Evolutionary conservation across 140 eudicot species (phyloP), one percentile per base, ranked within the genome.

Genomic region (Stevia rebaudiana): DNA sequence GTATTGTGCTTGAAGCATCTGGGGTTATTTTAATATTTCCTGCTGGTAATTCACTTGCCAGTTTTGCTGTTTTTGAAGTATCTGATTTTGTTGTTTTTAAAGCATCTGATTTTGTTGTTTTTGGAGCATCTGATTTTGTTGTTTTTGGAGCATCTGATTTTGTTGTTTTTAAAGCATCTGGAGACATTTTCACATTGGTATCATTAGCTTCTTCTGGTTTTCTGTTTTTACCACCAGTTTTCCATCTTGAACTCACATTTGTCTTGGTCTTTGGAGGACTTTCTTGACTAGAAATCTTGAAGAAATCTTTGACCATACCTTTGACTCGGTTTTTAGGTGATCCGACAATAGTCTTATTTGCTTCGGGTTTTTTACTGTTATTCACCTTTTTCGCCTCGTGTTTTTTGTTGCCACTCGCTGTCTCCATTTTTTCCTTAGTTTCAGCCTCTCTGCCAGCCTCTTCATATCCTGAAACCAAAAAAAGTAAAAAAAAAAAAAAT

Each of bases 301-400:
- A 81, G 71, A 88, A 88, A 13, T 80, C 88, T 77, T 81, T 82
- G 60, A 87, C 95, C 79, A 78, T 84, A 25, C 79, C 83, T 41
- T 73, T 70, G 72, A 70, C 86, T 59, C 87, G 79, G 67, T 54
- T 68, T 74, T 58, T 70, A 17, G 75, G 71, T 58, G 83, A 77
- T 54, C 71, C 53, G 55, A 25, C 48, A 77, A 43, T 64, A 46
- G 55, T 49, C 65, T 76, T 71, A 55, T 47, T 72, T 16, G 55
- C 69, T 50, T 65, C 74, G 12, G 28, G 22, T 63, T 63, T 79
- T 50, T 74, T 61, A 31, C 43, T 65, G 37, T 41, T 12, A 60
- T 21, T 67, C n/a, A 2, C 63, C 71, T 59, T 68, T 72, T 66
- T 78, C 36, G 31, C 69, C 13, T 56, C 82, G 35, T 1, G 42